Base-by-base conservation (phyloP, 2,329 filamentous ascomycete species). In the Fusarium sp. region DNA sequence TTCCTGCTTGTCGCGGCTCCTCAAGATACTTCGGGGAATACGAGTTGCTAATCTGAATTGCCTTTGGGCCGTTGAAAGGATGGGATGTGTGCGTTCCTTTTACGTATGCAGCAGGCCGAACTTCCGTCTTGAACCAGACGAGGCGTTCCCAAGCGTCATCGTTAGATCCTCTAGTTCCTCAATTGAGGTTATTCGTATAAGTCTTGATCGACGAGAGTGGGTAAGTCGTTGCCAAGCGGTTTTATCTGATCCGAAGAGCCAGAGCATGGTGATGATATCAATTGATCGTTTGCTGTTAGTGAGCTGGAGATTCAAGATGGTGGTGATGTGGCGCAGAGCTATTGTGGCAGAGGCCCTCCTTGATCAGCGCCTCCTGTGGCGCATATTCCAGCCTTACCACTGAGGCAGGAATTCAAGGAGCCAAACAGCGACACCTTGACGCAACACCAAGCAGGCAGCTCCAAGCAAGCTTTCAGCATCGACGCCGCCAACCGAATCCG, bases 331-430 rank as follows among this genome's bases (percentile, higher is more conserved):
- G 75, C 75, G 48, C 32, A 41, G 25, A 7, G 4, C 4, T 6
- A 32, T 6, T 54, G 48, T 54, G 48, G 48, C 48, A 20, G 27
- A 32, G 27, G 11, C 8, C 2, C 20, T 20, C 20, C 3, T 14
- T 4, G 35, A 18, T 18, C 30, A 9, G 43, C 69, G 68, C 54
- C 30, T 43, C 1, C 18, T 66, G 63, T 73, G 76, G 75, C 73
- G 73, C 70, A 45, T 56, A 18, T 56, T 50, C 25, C 63, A 77
- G 74, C 78, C 78, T 80, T 77, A 77, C 70, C 60, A 52, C 54
- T 80, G 75, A 80, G 78, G 78, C 78, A 80, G 34, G 76, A 77
- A 75, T 64, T 39, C 64, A 45, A 71, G 69, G 72, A 75, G 69
- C 70, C 68, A 41, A 67, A 67, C 69, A 41, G 68, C 71, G 34